Percentiles rank a stretch among this genome's conserved stretches.
These are phyloP conservation scores for Plasmodium cynomolgi DNA, from an alignment of 169 alveolate genomes.

Conservation along the genomic window DNA sequence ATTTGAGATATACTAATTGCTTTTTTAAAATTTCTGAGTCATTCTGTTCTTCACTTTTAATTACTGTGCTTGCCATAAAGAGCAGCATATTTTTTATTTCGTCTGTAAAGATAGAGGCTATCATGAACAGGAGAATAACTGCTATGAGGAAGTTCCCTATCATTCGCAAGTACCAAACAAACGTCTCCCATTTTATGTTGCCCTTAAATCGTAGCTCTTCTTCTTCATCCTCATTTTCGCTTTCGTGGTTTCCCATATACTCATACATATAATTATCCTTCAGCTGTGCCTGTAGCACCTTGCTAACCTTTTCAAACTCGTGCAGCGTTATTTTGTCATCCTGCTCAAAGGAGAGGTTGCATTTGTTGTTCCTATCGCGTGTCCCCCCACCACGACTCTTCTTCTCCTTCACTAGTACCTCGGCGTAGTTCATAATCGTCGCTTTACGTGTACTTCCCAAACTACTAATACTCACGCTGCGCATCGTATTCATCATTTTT, in stretches of 20 bases:
- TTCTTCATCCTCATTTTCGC: constrained; percentile 1
- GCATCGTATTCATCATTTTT: neutral
- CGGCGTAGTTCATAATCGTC: constrained; percentile 6
- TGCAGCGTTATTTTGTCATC: neutral
- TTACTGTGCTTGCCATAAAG: constrained; percentile 22
- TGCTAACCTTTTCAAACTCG: constrained; percentile 36
- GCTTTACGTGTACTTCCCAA: neutral
- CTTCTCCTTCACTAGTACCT: neutral
- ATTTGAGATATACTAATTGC: constrained; percentile 2
- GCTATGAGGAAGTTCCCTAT: constrained; percentile 20
- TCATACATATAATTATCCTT: constrained; percentile 10
- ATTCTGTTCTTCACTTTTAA: neutral
- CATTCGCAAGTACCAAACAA: constrained; percentile 39
- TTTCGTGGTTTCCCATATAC: neutral
- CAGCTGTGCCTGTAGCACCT: neutral
- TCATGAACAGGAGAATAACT: constrained; percentile 28
- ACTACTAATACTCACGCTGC: neutral
- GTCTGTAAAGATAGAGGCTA: constrained; percentile 33
- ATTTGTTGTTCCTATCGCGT: neutral
- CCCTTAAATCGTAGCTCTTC: constrained; percentile 13
- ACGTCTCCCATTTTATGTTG: constrained; percentile 51
- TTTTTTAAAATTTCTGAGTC: neutral
- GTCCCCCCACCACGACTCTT: neutral
- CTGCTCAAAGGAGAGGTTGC: neutral
- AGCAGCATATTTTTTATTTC: constrained; percentile 55